Percentiles rank a stretch among this genome's conserved stretches.
These are phyloP conservation scores for Lepidium didymum DNA, from an alignment of 345 rosid species.

Conservation along the genomic window DNA sequence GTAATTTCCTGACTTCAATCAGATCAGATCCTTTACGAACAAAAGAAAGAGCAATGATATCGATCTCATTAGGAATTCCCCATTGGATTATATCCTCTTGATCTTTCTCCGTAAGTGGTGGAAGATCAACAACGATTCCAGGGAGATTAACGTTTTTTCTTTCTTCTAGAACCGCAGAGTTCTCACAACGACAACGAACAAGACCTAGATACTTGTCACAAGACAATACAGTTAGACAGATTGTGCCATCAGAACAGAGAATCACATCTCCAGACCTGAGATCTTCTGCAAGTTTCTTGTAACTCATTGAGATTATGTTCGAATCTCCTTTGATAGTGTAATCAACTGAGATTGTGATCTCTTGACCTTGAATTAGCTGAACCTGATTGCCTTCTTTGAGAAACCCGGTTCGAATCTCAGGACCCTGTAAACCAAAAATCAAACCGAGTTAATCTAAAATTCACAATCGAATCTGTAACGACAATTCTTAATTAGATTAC, in stretches of 20 bases:
- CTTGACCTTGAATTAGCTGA: conserved; percentile 52
- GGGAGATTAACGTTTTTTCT: conserved; percentile 64
- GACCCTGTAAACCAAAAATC: conserved; percentile 33
- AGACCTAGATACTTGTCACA: conserved; percentile 39
- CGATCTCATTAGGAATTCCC: conserved; percentile 55
- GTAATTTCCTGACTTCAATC: conserved; percentile 37
- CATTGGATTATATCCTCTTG: conserved; percentile 47
- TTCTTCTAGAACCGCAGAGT: conserved; percentile 51
- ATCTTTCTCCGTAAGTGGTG: conserved; percentile 54
- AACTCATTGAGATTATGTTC: conserved; percentile 51
- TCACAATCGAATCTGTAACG: neutral
- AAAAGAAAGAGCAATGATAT: conserved; percentile 54
- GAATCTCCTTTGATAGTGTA: conserved; percentile 40
- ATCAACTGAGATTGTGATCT: conserved; percentile 42
- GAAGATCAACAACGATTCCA: conserved; percentile 57
- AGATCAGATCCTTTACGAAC: conserved; percentile 63
- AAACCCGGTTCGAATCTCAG: conserved; percentile 67
- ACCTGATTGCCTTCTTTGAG: conserved; percentile 48
- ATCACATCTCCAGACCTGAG: conserved; percentile 39
- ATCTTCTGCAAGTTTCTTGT: conserved; percentile 49
- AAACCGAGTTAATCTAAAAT: neutral
- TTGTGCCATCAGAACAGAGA: conserved; percentile 55
- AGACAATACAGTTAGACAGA: conserved; percentile 41
- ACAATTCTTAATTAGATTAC: too few relatives aligned
- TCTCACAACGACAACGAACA: conserved; percentile 46